phyloP scores from a whole-genome alignment of 345 rosid genomes.

The Salix purpurea region DNA sequence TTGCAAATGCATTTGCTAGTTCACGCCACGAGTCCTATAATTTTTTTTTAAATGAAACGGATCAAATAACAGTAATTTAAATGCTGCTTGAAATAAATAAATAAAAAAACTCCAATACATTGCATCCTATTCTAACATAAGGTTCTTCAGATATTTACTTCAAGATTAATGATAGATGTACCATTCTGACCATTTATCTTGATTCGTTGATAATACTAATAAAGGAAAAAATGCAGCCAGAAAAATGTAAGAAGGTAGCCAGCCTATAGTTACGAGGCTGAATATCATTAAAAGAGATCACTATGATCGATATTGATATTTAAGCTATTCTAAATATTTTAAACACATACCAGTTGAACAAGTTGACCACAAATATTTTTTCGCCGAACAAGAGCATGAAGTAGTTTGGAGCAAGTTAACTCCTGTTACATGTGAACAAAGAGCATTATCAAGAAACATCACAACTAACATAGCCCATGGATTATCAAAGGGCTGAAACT shows the following conservation, averaged over 20 bases:
- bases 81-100: neutral
- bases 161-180: neutral
- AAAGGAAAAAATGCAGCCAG: neutral
- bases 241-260: neutral
- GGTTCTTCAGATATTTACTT: neutral
- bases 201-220: neutral
- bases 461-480: neutral
- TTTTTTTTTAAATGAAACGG: constrained; percentile 14
- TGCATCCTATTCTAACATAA: neutral
- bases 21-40: constrained; percentile 87
- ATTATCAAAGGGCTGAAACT: neutral
- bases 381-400: constrained; percentile 75
- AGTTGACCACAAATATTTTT: constrained; percentile 75
- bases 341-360: constrained; percentile 56
- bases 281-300: neutral
- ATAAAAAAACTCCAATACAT: neutral
- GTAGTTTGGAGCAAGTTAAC: constrained; percentile 71
- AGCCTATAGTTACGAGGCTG: neutral
- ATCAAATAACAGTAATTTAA: neutral
- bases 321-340: neutral
- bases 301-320: neutral
- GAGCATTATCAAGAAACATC: neutral
- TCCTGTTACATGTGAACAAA: constrained; percentile 40
- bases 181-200: neutral
- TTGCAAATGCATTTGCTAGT: constrained; percentile 84